phyloP scores from a whole-genome alignment of 2,329 filamentous ascomycete species.

The Aspergillus arachidicola region DNA sequence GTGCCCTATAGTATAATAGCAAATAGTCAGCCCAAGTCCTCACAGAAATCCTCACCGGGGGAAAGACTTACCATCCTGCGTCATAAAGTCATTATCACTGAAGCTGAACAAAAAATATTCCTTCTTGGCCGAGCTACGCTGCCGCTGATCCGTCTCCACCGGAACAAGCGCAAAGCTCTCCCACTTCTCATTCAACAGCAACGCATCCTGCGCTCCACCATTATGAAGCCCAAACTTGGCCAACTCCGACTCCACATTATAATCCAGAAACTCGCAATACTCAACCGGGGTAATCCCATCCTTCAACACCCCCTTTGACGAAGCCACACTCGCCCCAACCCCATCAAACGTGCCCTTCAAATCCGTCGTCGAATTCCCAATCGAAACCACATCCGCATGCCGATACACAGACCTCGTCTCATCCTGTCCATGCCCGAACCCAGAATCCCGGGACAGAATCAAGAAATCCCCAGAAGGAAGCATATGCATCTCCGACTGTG shows the following conservation, averaged over 20 bases:
- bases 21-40: conserved; percentile 11
- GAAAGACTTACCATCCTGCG: conserved; percentile 60
- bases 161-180: conserved; percentile 68
- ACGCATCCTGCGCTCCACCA: conserved; percentile 61
- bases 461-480: conserved; percentile 67
- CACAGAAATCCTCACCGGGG: neutral
- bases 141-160: conserved; percentile 46
- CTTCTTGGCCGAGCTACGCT: conserved; percentile 42
- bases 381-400: conserved; percentile 70
- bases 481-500: conserved; percentile 70
- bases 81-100: conserved; percentile 76
- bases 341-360: conserved; percentile 53
- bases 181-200: conserved; percentile 75
- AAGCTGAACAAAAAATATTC: conserved; percentile 70
- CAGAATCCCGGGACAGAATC: conserved; percentile 65
- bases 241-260: conserved; percentile 67
- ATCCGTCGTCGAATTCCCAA: conserved; percentile 60
- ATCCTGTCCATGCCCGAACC: conserved; percentile 60
- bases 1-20: conserved; percentile 42
- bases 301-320: conserved; percentile 56
- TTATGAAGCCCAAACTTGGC: conserved; percentile 69
- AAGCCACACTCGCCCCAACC: conserved; percentile 49
- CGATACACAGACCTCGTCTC: conserved; percentile 62
- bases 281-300: conserved; percentile 57
- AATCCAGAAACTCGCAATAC: conserved; percentile 69